Base-by-base conservation (phyloP, 2,329 filamentous ascomycete genomes). In the Trichoderma sp. region DNA sequence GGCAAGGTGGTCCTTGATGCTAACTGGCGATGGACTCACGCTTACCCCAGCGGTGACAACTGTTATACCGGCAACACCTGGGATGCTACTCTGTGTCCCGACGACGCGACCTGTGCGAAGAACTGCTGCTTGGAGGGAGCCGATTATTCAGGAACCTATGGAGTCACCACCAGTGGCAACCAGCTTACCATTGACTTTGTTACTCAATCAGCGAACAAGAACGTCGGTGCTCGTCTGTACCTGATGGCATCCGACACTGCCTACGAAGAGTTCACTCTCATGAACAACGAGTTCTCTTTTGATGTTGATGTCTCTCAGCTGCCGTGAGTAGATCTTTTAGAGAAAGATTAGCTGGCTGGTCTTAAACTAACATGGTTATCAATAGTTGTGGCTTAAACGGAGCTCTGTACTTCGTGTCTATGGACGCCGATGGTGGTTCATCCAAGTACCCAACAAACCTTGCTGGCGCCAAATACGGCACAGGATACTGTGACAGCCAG, bases 221-320 rank as follows among this genome's bases (percentile, higher is more conserved):
- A 86, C 75, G 75, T 86, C 57, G 84, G 84, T 29, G 81, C 87
- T 68, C 86, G 90, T 73, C 80, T 89, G 55, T 92, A 91, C 77
- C 83, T 92, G 71, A 86, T 92, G 82, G 84, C 86, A 73, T 81
- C 83, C 63, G 86, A 89, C 56, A 83, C 82, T 73, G 86, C 85
- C 70, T 92, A 92, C 79, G 81, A 91, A 80, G 84, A 86, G 76
- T 89, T 92, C 80, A 84, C 87, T 70, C 82, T 92, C 69, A 82
- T 88, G 66, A 88, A 88, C 79, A 85, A 89, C 75, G 90, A 92
- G 79, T 89, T 92, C 80, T 89, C 88, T 67, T 91, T 92, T 71
- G 89, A 92, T 68, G 89, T 92, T 31, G 90, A 92, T 76, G 87
- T 91, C 56, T 91, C 89, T 24, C 35, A 37, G 21, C 27, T 70